phyloP scores from a whole-genome alignment of 352 stramenopile species.

The Chrysophaeum taylorii region DNA sequence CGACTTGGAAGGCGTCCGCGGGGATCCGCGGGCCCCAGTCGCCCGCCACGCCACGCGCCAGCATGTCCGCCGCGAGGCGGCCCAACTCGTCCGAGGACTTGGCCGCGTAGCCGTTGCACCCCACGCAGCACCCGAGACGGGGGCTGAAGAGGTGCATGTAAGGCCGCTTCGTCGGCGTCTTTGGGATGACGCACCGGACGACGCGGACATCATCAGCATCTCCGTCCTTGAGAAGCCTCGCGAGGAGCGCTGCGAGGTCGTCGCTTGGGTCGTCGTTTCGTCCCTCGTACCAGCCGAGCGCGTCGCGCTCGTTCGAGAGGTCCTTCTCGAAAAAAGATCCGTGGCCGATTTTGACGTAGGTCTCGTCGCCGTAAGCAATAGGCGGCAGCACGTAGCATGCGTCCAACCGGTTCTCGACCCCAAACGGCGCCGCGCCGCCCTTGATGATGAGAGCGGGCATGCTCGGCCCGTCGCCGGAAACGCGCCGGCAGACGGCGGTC shows the following conservation, averaged over 20 bases:
- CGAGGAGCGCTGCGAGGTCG: too few relatives aligned
- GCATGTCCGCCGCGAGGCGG: neutral
- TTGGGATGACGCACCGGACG: neutral
- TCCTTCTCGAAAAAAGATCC: neutral
- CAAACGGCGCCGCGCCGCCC: neutral
- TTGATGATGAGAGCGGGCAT: conserved; percentile 1
- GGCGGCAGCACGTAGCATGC: neutral
- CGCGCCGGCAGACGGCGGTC: neutral
- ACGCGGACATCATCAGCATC: too few relatives aligned
- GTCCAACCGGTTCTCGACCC: neutral
- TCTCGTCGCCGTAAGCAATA: neutral
- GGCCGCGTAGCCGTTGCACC: conserved; percentile 4
- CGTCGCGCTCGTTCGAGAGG: neutral
- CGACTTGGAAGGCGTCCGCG: neutral
- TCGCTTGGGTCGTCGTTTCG: neutral
- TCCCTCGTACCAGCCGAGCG: neutral
- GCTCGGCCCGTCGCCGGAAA: neutral
- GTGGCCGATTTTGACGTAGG: neutral
- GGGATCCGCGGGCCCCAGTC: neutral
- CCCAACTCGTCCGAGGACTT: conserved; percentile 5
- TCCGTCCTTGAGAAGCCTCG: too few relatives aligned
- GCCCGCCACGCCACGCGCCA: neutral
- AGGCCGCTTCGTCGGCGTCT: neutral
- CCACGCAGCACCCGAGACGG: neutral
- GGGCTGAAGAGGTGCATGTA: neutral